Evolutionary conservation across 805 yeast species (phyloP), one percentile per base, ranked within the genome.

Genomic region (Yarrowia divulgata): DNA sequence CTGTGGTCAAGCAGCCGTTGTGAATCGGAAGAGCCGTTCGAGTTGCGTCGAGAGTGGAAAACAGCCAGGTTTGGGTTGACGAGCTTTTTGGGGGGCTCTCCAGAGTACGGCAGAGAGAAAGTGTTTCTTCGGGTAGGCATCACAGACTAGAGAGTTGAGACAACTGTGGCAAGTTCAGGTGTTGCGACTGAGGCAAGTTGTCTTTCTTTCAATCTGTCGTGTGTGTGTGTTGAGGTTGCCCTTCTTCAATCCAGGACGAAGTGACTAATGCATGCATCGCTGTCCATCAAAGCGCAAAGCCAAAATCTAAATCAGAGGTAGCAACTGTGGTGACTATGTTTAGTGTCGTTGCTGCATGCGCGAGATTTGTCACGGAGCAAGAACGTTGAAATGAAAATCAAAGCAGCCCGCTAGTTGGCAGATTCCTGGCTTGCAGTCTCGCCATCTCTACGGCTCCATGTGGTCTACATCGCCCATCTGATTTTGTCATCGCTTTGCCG

Each of bases 101-200:
- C 68, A 18, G 68, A 63, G 57, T 63, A 63, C 4, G 68, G 68
- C 3, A 63, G 37, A 10, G 68, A 63, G 29, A 63, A 63, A 1
- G 68, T 63, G 68, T 63, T 63, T 37, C 68, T 35, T 63, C 68
- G 46, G 48, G 18, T 54, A 45, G 60, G 60, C 60, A 54, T 54
- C 45, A 19, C 60, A 39, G 45, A 19, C 42, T 18, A 52, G 43
- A 52, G 13, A 35, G n/a, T n/a, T 1, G 42, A 35, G 39, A 50
- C 57, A 5, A 35, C 29, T 52, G 14, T 18, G 23, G 57, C 16
- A 35, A 35, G 40, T 10, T 18, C 35, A 3, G 12, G 23, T n/a
- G 39, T 13, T 13, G 23, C 10, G 23, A 4, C 6, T 43, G 4
- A 10, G 10, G 42, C 23, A 13, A n/a, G 2, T 7, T 35, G n/a